Evolutionary conservation across 495 filamentous ascomycete species (phyloP), one percentile per base, ranked within the genome.

Genomic region (Penicillium cataractarum): DNA sequence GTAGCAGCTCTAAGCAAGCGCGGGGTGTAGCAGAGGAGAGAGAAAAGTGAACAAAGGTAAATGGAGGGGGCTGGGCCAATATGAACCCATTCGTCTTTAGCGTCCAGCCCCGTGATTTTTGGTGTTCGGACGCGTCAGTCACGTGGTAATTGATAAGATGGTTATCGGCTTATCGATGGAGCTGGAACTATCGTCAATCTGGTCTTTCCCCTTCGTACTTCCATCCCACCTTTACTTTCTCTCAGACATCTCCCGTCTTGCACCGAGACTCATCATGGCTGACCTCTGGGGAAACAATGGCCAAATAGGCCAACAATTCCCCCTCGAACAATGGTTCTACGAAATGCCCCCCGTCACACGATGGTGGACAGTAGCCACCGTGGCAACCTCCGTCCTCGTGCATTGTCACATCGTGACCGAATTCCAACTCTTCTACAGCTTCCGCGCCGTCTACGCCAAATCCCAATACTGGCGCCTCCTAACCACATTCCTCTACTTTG

Each of bases 351-450:
- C 93, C 24, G 95, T 93, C 70, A 98, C 96, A 27, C 80, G 95
- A 51, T 94, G 89, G 86, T 99, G 95, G 95, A 99, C 96, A 15
- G 93, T 90, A 6, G 93, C 93, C 40, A 96, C 92, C 0, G 88
- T 98, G 17, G 81, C 89, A 50, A 94, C 89, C n/a, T 93, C 91
- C 67, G 88, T 92, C 4, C 81, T 98, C 55, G 92, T 97, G 5
- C 96, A 99, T 73, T 97, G 93, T 76, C 84, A 93, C 69, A 87
- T 97, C 70, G 77, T 98, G 62, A 92, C 88, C 2, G 92, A 92
- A 49, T 96, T 96, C 74, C 92, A 97, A 77, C 86, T 99, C 22
- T 99, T 97, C 79, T 98, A 97, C 80, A 97, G 92, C 83, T 93
- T 93, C 72, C 87, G 90, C 35, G 87, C 92, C 13, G 95, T 97